Percentiles rank a stretch among this genome's conserved stretches.
Evolutionary conservation across 441 rosid genomes (phyloP).

Genomic region (Geranium incanum): DNA sequence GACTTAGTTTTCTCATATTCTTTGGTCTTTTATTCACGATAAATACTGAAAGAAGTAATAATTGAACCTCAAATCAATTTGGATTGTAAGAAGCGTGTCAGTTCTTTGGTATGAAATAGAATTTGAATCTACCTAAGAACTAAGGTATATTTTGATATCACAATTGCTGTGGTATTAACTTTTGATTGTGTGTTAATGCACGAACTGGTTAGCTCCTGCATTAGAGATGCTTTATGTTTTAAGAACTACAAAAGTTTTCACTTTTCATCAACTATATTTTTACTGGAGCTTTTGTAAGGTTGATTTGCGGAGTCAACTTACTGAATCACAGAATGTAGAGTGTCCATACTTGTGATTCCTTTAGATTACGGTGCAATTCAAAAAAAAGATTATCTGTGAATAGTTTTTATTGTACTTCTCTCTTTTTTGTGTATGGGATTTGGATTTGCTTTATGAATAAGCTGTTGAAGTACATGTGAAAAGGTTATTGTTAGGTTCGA

Average conservation of each 20-base stretch:
- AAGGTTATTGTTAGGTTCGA: background rate
- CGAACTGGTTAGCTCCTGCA: background rate
- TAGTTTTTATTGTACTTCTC: too few species aligned
- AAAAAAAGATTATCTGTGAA: too few species aligned
- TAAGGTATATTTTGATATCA: background rate
- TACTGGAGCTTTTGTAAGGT: background rate
- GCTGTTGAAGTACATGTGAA: background rate
- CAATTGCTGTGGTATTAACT: background rate
- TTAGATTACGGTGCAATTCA: background rate
- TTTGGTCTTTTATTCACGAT: background rate
- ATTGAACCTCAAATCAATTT: too few species aligned
- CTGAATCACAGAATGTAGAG: background rate
- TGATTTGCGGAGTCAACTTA: background rate
- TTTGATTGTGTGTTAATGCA: background rate
- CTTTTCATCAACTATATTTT: background rate
- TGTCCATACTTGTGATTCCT: background rate
- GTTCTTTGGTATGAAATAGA: background rate
- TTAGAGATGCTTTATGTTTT: background rate
- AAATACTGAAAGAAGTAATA: background rate
- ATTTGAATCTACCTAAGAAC: background rate
- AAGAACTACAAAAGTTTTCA: background rate
- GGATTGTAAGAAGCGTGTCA: background rate
- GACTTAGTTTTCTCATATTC: background rate
- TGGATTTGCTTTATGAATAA: slow-evolving; percentile 6
- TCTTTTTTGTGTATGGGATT: background rate